Conservation (phyloP, 106 monocot species). For the Alisma plantagoaquatica region DNA sequence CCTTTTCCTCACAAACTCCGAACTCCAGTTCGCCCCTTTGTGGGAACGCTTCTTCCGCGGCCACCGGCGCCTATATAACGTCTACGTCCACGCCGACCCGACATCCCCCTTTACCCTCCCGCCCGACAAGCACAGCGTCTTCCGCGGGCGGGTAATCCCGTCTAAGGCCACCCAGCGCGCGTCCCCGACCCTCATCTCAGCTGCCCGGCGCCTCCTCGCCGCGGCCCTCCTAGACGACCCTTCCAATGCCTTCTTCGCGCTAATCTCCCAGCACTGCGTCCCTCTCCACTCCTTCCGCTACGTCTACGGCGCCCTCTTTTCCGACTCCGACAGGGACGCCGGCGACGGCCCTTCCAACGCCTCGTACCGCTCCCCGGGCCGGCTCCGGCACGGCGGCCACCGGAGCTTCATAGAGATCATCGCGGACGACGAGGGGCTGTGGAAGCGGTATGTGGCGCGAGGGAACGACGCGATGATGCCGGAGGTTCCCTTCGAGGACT, state of each 20-base stretch:
- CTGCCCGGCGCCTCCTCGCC: too few relatives aligned
- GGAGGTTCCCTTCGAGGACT: constrained; percentile 55
- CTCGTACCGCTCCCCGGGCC: constrained; percentile 32
- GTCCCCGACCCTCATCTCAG: too few relatives aligned
- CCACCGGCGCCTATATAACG: background rate
- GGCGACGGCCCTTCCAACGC: constrained; percentile 70
- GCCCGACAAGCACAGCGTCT: constrained; percentile 13
- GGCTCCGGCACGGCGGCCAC: background rate
- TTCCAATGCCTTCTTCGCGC: too few relatives aligned
- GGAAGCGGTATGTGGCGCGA: constrained; percentile 54
- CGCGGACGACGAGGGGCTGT: constrained; percentile 27
- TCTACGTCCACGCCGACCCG: too few relatives aligned
- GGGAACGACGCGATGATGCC: constrained; percentile 68
- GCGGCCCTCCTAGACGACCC: too few relatives aligned
- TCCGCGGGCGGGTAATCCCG: constrained; percentile 44
- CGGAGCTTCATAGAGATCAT: constrained; percentile 71
- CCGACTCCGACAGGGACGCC: constrained; percentile 64
- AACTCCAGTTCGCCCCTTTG: constrained; percentile 4
- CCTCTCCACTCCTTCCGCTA: too few relatives aligned
- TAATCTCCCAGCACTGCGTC: too few relatives aligned
- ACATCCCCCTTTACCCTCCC: too few relatives aligned
- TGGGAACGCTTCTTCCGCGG: constrained; percentile 12
- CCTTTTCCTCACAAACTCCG: constrained; percentile 16
- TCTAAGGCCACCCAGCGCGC: constrained; percentile 62
- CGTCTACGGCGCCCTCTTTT: too few relatives aligned